Conservation (phyloP, 2,329 filamentous ascomycete species). For the Knoxdaviesia capensis region DNA sequence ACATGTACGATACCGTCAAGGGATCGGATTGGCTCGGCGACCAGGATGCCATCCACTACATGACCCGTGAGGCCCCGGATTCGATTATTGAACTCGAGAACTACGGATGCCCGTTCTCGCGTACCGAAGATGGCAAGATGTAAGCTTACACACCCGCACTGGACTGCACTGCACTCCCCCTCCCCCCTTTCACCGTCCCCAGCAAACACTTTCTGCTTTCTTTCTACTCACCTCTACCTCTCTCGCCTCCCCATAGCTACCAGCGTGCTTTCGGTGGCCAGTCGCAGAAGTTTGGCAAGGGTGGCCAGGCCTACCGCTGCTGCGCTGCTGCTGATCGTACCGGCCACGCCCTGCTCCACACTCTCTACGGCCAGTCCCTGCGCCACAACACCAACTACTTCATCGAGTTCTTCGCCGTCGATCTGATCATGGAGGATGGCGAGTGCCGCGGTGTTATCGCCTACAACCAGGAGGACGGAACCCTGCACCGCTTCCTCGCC, state of each 20-base stretch:
- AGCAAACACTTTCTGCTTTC: constrained; percentile 1
- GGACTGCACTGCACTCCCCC: no score
- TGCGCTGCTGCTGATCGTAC: constrained; percentile 93
- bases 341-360: constrained; percentile 93
- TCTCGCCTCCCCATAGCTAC: constrained; percentile 34
- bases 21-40: constrained; percentile 95
- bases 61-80: constrained; percentile 83
- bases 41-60: constrained; percentile 96
- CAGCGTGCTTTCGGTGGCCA: constrained; percentile 97
- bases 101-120: constrained; percentile 90
- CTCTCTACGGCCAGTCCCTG: constrained; percentile 91
- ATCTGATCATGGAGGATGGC: constrained; percentile 93
- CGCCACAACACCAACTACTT: constrained; percentile 99
- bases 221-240: background rate
- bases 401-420: constrained; percentile 95
- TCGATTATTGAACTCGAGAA: constrained; percentile 91
- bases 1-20: constrained; percentile 99
- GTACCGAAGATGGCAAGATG: constrained; percentile 94
- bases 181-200: constrained; percentile 3
- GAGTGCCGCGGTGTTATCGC: constrained; percentile 92
- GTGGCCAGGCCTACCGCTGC: constrained; percentile 94
- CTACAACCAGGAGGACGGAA: constrained; percentile 98
- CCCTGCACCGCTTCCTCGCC: constrained; percentile 86
- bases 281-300: constrained; percentile 86
- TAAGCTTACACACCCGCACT: constrained; percentile 19